A percentile compares a stretch with the other conserved stretches of the same genome.
Conservation (phyloP, 495 filamentous ascomycete species). For the Aspergillus bertholletiae region DNA sequence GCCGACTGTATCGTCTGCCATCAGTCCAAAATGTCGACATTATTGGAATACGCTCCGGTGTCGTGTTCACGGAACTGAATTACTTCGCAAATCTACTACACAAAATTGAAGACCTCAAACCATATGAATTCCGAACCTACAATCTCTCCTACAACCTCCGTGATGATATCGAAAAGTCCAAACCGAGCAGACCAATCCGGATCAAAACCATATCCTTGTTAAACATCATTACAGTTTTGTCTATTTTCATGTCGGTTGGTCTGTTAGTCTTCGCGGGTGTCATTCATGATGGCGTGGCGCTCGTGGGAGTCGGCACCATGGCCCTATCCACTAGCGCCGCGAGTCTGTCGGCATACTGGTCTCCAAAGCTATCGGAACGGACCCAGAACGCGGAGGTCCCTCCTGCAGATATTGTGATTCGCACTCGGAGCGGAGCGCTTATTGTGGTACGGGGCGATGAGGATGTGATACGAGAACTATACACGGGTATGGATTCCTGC, state of each 20-base stretch:
- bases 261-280: constrained; percentile 39
- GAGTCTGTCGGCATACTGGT: constrained; percentile 37
- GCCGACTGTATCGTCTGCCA: constrained; percentile 52
- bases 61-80: constrained; percentile 49
- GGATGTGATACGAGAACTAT: constrained; percentile 61
- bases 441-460: constrained; percentile 59
- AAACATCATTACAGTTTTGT: constrained; percentile 49
- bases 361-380: constrained; percentile 47
- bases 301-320: constrained; percentile 20
- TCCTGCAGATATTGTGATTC: constrained; percentile 56
- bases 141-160: no score
- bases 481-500: constrained; percentile 57
- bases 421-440: constrained; percentile 58
- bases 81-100: constrained; percentile 62
- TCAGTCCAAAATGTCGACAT: constrained; percentile 50
- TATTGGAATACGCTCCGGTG: constrained; percentile 56
- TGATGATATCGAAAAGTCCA: no score
- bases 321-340: constrained; percentile 17
- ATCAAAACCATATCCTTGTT: constrained; percentile 44
- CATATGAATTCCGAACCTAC: constrained; percentile 12
- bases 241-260: constrained; percentile 44
- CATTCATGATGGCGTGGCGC: constrained; percentile 47
- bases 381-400: constrained; percentile 47
- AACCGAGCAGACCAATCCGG: constrained; percentile 28
- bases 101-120: constrained; percentile 43